Evolutionary conservation across 2,329 filamentous ascomycete species (phyloP), one percentile per base, ranked within the genome.

Genomic region (Lachnellula hyalina): DNA sequence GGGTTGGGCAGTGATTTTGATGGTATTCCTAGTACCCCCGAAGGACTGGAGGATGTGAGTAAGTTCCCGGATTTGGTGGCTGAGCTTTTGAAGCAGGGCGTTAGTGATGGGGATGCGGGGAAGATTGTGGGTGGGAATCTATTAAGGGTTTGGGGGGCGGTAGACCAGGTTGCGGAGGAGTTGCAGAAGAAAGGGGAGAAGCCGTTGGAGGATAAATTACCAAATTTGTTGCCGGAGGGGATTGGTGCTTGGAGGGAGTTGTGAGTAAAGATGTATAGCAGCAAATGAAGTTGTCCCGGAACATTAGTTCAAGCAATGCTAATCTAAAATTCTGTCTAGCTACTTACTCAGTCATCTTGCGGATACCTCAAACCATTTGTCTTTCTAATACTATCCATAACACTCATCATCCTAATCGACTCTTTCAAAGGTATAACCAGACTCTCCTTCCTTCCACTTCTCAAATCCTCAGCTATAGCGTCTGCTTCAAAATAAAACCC

Each of bases 1-100:
- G 93, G 92, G 0, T 72, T 96, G 17, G 93, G 93, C 0, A 91
- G 87, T 51, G 93, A 97, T 70, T 96, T 92, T 68, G 92, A 96
- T 68, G 93, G 83, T 8, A 92, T 92, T 54, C 67, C 70, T 1
- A 70, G 64, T 1, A 84, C 84, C 4, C 90, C 92, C 0, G 69
- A 75, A 52, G 93, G 92, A 0, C 72, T 97, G 47, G 89, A 94
- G 38, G 91, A 96, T 69, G 90, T 96, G 6, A 84, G 85, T 48
- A 90, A 89, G 68, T 96, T 87, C 65, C 92, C 91, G 0, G 82
- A 86, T 54, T 73, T 96, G 45, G 81, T 96, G 8, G 84, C 82
- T 3, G 88, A 90, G 71, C 72, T 96, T 55, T 73, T 96, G 61
- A 77, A 76, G 48, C 79, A 85, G 41, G 90, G 90, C 0, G 79